Evolutionary conservation across 805 yeast genomes (phyloP).

Genomic region (Candida dajiaensis): DNA sequence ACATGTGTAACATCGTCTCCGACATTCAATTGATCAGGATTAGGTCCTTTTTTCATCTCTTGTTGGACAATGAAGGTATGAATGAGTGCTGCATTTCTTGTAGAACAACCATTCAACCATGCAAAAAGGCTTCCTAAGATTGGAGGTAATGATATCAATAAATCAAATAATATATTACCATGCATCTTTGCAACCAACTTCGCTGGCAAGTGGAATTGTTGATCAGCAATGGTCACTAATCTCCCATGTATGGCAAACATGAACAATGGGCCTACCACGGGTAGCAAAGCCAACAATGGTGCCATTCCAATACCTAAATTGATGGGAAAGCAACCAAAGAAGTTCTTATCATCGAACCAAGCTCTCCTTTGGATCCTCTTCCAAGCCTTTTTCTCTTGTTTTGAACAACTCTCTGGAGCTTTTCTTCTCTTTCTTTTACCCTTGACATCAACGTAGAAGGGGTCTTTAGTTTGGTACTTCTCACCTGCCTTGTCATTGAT

Average conservation of each 20-base stretch:
- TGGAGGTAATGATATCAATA: constrained; percentile 74
- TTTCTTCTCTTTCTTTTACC: constrained; percentile 53
- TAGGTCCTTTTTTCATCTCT: constrained; percentile 11
- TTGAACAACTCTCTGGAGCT: constrained; percentile 52
- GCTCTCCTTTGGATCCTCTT: constrained; percentile 69
- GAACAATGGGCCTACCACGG: constrained; percentile 76
- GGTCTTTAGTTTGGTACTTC: constrained; percentile 58
- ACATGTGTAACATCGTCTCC: neutral
- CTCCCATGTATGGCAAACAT: constrained; percentile 79
- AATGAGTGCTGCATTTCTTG: constrained; percentile 80
- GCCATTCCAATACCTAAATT: constrained; percentile 78
- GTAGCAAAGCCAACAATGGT: constrained; percentile 65
- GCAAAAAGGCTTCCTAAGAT: constrained; percentile 69
- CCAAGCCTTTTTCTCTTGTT: constrained; percentile 64
- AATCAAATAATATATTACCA: constrained; percentile 69
- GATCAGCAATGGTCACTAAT: constrained; percentile 54
- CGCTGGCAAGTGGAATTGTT: constrained; percentile 50
- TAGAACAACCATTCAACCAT: constrained; percentile 82
- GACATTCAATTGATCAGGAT: neutral
- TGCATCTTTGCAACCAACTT: constrained; percentile 63
- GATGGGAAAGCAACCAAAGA: constrained; percentile 70
- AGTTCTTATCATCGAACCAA: constrained; percentile 82
- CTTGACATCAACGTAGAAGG: constrained; percentile 48
- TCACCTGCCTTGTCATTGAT: constrained; percentile 66
- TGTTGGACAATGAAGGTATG: constrained; percentile 33